These are phyloP conservation scores for Penicillium cosmopolitanum DNA, from an alignment of 495 filamentous ascomycete species.

Conservation along the genomic window DNA sequence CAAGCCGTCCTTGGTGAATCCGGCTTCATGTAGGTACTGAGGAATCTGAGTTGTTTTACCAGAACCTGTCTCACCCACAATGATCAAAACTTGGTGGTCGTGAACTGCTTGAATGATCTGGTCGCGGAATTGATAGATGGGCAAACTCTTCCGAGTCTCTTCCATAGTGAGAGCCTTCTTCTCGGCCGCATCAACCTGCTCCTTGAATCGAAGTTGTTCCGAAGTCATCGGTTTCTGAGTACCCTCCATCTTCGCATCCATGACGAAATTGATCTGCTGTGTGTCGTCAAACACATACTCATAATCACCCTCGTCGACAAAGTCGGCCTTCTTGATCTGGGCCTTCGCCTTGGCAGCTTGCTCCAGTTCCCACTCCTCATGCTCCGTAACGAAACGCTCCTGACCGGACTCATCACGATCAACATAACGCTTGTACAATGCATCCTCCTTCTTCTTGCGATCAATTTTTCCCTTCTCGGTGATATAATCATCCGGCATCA, in stretches of 20 bases:
- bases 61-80: conserved; percentile 86
- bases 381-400: conserved; percentile 90
- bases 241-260: conserved; percentile 72
- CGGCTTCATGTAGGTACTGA: conserved; percentile 83
- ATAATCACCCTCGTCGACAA: conserved; percentile 85
- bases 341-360: conserved; percentile 88
- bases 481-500: conserved; percentile 92
- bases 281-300: conserved; percentile 93
- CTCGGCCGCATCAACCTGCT: conserved; percentile 84
- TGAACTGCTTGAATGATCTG: conserved; percentile 76
- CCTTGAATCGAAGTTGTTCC: conserved; percentile 77
- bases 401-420: conserved; percentile 86
- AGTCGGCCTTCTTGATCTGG: conserved; percentile 75
- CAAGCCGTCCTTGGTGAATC: conserved; percentile 77
- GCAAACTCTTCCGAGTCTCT: conserved; percentile 86
- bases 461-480: conserved; percentile 92
- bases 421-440: conserved; percentile 87
- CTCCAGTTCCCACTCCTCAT: conserved; percentile 94
- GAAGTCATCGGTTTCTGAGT: conserved; percentile 68
- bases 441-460: conserved; percentile 85
- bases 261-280: conserved; percentile 83
- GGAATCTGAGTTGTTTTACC: conserved; percentile 91
- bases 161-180: conserved; percentile 83
- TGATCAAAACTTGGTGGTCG: conserved; percentile 80
- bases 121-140: conserved; percentile 84